Base-by-base conservation (phyloP, 2,329 filamentous ascomycete genomes). In the Fusarium sp. region DNA sequence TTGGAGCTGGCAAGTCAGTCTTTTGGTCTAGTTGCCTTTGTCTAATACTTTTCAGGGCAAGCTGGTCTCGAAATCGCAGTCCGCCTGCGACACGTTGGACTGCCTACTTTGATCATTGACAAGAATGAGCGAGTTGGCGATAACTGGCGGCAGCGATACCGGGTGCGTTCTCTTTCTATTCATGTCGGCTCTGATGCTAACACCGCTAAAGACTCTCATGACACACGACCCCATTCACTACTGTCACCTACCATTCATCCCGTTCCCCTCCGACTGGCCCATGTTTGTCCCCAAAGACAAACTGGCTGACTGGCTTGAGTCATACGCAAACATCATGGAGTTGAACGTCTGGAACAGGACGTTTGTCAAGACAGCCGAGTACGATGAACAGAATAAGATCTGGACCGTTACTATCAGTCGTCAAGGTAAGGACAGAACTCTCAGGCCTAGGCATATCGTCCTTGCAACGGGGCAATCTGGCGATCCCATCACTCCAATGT, bases 101-200 rank as follows among this genome's bases (percentile, higher is more conserved):
- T 83, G 31, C 60, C 69, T 2, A 70, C 77, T 59, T 77, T 88
- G 20, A 79, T 88, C 33, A 75, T 88, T 16, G 87, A 88, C 60
- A 82, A 82, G 61, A 84, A 85, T 42, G 78, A 82, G 18, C 79
- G 83, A 1, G 79, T 88, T 11, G 86, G 86, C 6, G 86, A 88
- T 69, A 87, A 86, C 59, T 88, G 87, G 87, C 79, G 85, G 4
- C 81, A 84, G 18, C 82, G 87, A n/a, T 89, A 89, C 68, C 80
- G 83, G 13, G 63, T 65, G 2, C 9, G 31, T 52, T n/a, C n/a
- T 11, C 27, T 4, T 6, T 8, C 14, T 10, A n/a, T 7, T 5
- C 11, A 3, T 5, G 10, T 2, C 29, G 6, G 4, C 0, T 4
- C 2, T 13, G 2, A 11, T 14, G 7, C 25, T 47, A 45, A 36